Percentiles rank a stretch among this genome's conserved stretches.
Evolutionary conservation across 345 rosid genomes (phyloP).

Genomic region (Populus alba): DNA sequence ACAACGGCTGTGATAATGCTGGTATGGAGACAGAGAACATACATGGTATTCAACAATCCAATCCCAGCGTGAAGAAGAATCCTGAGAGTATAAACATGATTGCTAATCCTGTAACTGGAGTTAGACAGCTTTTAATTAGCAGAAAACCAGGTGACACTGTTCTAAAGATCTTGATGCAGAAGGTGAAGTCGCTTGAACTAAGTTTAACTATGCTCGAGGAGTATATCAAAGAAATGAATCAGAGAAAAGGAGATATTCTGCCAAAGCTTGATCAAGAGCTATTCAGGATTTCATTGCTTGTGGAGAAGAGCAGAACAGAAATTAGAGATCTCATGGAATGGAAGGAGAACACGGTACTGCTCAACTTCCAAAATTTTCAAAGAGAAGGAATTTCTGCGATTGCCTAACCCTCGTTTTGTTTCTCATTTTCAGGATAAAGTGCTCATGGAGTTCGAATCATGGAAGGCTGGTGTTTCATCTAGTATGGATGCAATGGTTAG

Average conservation of each 20-base stretch:
- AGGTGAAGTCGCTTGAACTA: slow-evolving; percentile 70
- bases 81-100: slow-evolving; percentile 24
- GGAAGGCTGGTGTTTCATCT: slow-evolving; percentile 59
- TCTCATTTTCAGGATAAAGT: slow-evolving; percentile 49
- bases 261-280: slow-evolving; percentile 62
- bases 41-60: slow-evolving; percentile 34
- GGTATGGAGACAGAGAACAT: slow-evolving; percentile 21
- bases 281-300: slow-evolving; percentile 40
- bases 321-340: slow-evolving; percentile 51
- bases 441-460: slow-evolving; percentile 47
- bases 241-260: slow-evolving; percentile 48
- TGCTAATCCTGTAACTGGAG: slow-evolving; percentile 59
- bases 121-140: slow-evolving; percentile 56
- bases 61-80: slow-evolving; percentile 31
- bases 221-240: slow-evolving; percentile 59
- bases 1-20: slow-evolving; percentile 21
- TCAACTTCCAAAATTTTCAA: neutral
- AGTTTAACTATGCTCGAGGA: slow-evolving; percentile 72
- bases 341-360: slow-evolving; percentile 60
- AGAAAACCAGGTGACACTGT: slow-evolving; percentile 65
- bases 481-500: slow-evolving; percentile 51
- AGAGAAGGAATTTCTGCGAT: neutral
- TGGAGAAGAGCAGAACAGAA: slow-evolving; percentile 58
- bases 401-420: neutral
- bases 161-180: slow-evolving; percentile 88